Evolutionary conservation across 495 filamentous ascomycete genomes (phyloP).

Genomic region (Hypoxylon rickii): DNA sequence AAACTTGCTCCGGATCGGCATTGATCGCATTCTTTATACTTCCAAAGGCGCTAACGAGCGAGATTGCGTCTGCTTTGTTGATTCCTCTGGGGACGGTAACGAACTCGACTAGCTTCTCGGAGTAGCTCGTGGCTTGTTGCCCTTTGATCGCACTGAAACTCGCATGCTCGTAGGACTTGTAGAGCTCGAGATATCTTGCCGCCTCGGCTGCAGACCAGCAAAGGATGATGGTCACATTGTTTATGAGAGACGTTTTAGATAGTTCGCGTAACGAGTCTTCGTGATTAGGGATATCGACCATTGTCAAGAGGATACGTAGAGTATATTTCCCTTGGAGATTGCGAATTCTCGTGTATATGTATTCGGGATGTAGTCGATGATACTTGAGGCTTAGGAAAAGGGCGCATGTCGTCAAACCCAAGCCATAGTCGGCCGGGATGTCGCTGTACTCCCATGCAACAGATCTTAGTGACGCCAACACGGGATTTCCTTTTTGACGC

Average conservation of each 20-base stretch:
- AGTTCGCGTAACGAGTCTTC: slow-evolving; percentile 80
- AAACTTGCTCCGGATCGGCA: slow-evolving; percentile 81
- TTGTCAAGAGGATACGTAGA: slow-evolving; percentile 79
- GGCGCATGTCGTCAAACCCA: slow-evolving; percentile 86
- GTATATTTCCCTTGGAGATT: slow-evolving; percentile 79
- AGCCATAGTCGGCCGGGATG: slow-evolving; percentile 88
- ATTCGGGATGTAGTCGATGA: slow-evolving; percentile 95
- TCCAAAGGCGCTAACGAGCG: slow-evolving; percentile 85
- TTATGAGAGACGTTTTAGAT: slow-evolving; percentile 81
- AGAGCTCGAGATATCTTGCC: slow-evolving; percentile 88
- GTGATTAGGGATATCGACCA: slow-evolving; percentile 92
- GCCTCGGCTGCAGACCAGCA: slow-evolving; percentile 95
- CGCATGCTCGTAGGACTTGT: slow-evolving; percentile 89
- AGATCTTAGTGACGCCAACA: slow-evolving; percentile 77
- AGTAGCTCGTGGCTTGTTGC: slow-evolving; percentile 78
- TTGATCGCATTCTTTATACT: slow-evolving; percentile 85
- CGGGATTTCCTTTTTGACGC: slow-evolving; percentile 91
- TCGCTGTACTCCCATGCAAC: slow-evolving; percentile 97
- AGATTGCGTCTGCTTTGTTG: slow-evolving; percentile 92
- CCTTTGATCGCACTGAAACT: slow-evolving; percentile 79
- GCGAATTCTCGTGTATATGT: slow-evolving; percentile 91
- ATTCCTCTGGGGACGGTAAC: slow-evolving; percentile 86
- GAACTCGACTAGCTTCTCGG: slow-evolving; percentile 91
- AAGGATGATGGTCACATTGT: slow-evolving; percentile 87
- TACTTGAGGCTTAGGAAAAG: slow-evolving; percentile 96